Base-by-base conservation (phyloP, 345 rosid genomes). In the Syzygium oleosum region DNA sequence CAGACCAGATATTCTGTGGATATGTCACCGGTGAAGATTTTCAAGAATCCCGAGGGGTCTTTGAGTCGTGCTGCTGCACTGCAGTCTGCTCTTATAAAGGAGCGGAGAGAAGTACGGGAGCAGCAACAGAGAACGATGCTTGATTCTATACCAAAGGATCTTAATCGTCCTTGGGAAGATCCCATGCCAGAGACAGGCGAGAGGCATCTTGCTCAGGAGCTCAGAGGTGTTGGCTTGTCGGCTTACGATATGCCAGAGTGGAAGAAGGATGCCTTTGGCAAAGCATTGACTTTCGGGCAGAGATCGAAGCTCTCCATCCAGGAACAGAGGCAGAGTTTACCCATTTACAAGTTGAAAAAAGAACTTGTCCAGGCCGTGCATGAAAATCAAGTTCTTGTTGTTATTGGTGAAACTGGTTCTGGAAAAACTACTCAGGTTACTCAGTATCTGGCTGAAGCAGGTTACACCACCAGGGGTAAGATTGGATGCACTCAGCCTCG, bases 111-210 rank as follows among this genome's bases (percentile, higher is more conserved):
- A 88, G 94, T 96, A 51, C 87, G 94, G 88, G 99, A 95, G 85
- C 96, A 97, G 88, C 98, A 95, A 91, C 98, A 95, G 88, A 92
- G 98, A 88, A 95, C 97, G 13, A 95, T 96, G 98, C 96, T 97
- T 87, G 99, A 97, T 91, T 95, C 95, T 6, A 96, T 97, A 52
- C 99, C 98, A 4, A 96, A 97, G 92, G 99, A 97, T 96, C 95
- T 97, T 88, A 97, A 97, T 94, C 98, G 97, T 88, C 97, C 98
- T 27, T 97, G 99, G 99, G 99, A 96, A 93, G 99, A 95, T 65
- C 98, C 98, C 85, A 95, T 95, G 96, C 98, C 98, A 2, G 98
- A 96, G 94, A 95, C 91, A 46, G 98, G 98, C 55, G 99, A 95
- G 92, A 95, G 99, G 88, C 95, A 93, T 94, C 98, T 97, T 29